These are phyloP conservation scores for Pleurotus giganteus DNA, from an alignment of 768 basidiomycete genomes.

Conservation along the genomic window DNA sequence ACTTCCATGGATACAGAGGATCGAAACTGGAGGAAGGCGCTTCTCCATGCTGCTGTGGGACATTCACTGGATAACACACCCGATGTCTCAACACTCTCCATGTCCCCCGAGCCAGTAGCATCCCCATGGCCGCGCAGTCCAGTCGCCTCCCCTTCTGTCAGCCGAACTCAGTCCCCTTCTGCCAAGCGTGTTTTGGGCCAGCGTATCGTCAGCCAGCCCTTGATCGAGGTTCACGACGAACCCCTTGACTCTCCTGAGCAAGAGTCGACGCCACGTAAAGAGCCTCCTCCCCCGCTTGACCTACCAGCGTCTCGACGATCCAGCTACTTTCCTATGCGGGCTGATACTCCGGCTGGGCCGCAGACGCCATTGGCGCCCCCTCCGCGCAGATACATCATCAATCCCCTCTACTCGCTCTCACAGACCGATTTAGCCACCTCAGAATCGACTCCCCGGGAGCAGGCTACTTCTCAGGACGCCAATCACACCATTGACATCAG, in stretches of 20 bases:
- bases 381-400: slow-evolving; percentile 51
- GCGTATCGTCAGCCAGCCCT: slow-evolving; percentile 41
- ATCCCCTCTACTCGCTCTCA: slow-evolving; percentile 52
- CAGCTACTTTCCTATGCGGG: slow-evolving; percentile 51
- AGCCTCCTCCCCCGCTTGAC: slow-evolving; percentile 14
- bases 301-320: slow-evolving; percentile 30
- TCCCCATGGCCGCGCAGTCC: slow-evolving; percentile 24
- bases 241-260: slow-evolving; percentile 16
- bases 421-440: slow-evolving; percentile 45
- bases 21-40: slow-evolving; percentile 66
- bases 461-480: slow-evolving; percentile 13
- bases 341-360: slow-evolving; percentile 61
- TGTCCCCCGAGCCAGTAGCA: slow-evolving; percentile 32
- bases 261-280: slow-evolving; percentile 14
- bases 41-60: slow-evolving; percentile 76
- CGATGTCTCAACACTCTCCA: slow-evolving; percentile 45
- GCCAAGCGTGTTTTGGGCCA: slow-evolving; percentile 36
- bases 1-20: slow-evolving; percentile 56
- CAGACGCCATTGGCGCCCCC: slow-evolving; percentile 66
- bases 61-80: slow-evolving; percentile 65
- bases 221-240: slow-evolving; percentile 15
- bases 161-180: slow-evolving; percentile 19
- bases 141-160: slow-evolving; percentile 9
- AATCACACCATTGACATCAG: slow-evolving; percentile 30
- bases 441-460: not conserved